These are phyloP conservation scores for Herpotrichia juniperi DNA, from an alignment of 2,329 filamentous ascomycete species.

Conservation along the genomic window DNA sequence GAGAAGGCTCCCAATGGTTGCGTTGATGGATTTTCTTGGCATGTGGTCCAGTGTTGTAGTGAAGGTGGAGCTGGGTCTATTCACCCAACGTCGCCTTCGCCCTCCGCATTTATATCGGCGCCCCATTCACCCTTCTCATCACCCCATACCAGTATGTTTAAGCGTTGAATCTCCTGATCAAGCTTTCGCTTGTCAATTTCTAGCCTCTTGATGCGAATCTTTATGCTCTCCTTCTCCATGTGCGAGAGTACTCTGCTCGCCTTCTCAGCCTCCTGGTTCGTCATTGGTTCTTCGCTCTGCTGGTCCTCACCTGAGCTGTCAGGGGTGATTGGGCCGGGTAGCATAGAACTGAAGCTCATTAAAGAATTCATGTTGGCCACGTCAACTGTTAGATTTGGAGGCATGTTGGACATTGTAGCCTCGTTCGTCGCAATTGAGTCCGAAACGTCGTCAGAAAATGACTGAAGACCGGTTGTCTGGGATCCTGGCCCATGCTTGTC, in stretches of 20 bases:
- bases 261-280: slow-evolving; percentile 8
- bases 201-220: slow-evolving; percentile 14
- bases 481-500: slow-evolving; percentile 9
- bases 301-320: slow-evolving; percentile 1
- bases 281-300: background rate
- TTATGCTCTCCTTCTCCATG: slow-evolving; percentile 13
- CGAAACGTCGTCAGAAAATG: background rate
- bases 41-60: too few species aligned
- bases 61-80: too few species aligned
- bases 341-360: background rate
- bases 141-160: slow-evolving; percentile 10
- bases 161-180: slow-evolving; percentile 12
- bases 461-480: background rate
- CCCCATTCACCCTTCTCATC: slow-evolving; percentile 3
- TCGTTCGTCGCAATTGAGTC: background rate
- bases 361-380: background rate
- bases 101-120: background rate
- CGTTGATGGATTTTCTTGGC: too few species aligned
- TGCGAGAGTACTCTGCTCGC: slow-evolving; percentile 2
- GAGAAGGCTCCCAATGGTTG: too few species aligned
- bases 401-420: background rate
- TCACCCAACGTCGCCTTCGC: background rate
- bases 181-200: slow-evolving; percentile 15
- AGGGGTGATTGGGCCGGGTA: slow-evolving; percentile 10
- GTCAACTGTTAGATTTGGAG: background rate